A percentile compares a stretch with the other conserved stretches of the same genome.
Conservation (phyloP, 2,329 filamentous ascomycete genomes). For the Fusarium lateritium region DNA sequence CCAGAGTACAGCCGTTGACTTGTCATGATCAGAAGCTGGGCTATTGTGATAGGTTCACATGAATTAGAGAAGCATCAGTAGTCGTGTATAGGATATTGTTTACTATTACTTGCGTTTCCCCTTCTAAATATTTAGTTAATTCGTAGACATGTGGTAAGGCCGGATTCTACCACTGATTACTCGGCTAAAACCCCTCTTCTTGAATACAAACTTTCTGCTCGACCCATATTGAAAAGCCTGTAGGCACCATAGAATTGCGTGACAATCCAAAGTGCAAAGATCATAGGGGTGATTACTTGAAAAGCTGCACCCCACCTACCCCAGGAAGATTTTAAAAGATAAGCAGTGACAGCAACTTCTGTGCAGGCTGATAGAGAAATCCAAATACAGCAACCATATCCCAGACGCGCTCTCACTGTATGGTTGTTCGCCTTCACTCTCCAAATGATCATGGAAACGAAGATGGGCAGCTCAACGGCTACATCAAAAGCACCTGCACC, state of each 20-base stretch:
- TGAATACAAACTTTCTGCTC: not conserved
- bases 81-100: too few relatives aligned
- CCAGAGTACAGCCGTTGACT: too few relatives aligned
- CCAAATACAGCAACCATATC: slow-evolving; percentile 19
- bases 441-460: slow-evolving; percentile 20
- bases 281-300: slow-evolving; percentile 4
- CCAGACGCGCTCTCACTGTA: slow-evolving; percentile 1
- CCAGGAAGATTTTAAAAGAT: slow-evolving; percentile 19
- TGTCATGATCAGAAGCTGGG: too few relatives aligned
- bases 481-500: slow-evolving; percentile 14
- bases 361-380: not conserved
- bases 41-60: too few relatives aligned
- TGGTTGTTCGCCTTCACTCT: slow-evolving; percentile 7
- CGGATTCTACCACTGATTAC: too few relatives aligned
- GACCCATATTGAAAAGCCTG: slow-evolving; percentile 18
- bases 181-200: too few relatives aligned
- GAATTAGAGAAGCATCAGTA: too few relatives aligned
- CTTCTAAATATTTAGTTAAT: too few relatives aligned
- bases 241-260: slow-evolving; percentile 23
- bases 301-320: slow-evolving; percentile 2
- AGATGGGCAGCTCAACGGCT: slow-evolving; percentile 22
- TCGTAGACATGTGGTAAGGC: too few relatives aligned
- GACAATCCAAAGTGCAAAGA: slow-evolving; percentile 16
- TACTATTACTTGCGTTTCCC: too few relatives aligned
- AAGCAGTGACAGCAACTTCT: slow-evolving; percentile 10